Conservation (phyloP, 345 rosid genomes). For the Passiflora organensis region DNA sequence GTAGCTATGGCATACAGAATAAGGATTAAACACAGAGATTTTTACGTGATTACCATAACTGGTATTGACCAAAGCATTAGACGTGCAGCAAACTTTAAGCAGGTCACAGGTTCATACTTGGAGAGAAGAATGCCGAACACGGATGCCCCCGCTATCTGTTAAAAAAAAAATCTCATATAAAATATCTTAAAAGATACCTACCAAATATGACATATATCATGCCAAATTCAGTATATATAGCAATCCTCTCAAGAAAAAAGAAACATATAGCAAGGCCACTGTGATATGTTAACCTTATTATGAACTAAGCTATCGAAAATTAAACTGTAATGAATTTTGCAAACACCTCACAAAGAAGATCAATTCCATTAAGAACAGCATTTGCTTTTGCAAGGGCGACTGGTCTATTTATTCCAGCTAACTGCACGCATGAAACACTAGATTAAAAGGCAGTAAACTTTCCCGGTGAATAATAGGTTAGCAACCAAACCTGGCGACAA, state of each 20-base stretch:
- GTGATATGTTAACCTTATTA: no score
- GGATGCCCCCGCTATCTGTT: constrained; percentile 82
- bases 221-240: no score
- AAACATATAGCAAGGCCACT: no score
- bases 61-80: constrained; percentile 69
- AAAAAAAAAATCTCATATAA: background rate
- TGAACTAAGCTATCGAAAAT: background rate
- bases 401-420: constrained; percentile 87
- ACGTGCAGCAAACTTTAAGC: constrained; percentile 73
- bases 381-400: constrained; percentile 92
- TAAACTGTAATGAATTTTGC: background rate
- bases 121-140: constrained; percentile 80
- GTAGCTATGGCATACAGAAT: constrained; percentile 10
- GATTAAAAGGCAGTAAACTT: constrained; percentile 14
- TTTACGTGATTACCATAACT: constrained; percentile 52
- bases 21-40: background rate
- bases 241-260: no score
- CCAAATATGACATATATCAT: no score
- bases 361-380: constrained; percentile 81
- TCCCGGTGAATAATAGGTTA: constrained; percentile 13
- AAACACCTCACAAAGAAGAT: constrained; percentile 86
- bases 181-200: no score
- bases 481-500: constrained; percentile 2
- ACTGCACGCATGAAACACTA: constrained; percentile 32
- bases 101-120: constrained; percentile 71